These are phyloP conservation scores for Solanum chiquidenum DNA, from an alignment of 257 asterid genomes.

Conservation along the genomic window DNA sequence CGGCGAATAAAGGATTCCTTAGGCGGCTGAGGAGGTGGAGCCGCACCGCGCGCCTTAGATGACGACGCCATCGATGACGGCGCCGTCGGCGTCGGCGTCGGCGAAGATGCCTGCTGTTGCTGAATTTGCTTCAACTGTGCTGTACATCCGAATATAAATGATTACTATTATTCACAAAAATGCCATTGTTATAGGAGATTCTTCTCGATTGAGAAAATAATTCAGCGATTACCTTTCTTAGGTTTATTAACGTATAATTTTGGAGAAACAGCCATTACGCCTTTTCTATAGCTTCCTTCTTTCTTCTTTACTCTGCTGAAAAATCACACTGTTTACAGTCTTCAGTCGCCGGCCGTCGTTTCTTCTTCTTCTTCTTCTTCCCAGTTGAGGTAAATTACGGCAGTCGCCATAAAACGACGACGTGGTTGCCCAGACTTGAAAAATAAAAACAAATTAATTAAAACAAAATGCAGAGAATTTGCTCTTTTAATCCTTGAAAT, in stretches of 20 bases:
- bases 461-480: background rate
- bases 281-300: background rate
- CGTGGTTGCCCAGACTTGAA: background rate
- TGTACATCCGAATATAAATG: background rate
- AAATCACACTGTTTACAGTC: background rate
- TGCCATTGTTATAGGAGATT: background rate
- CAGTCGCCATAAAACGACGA: background rate
- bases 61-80: conserved; percentile 26
- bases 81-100: conserved; percentile 11
- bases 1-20: conserved; percentile 69
- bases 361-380: background rate
- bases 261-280: conserved; percentile 44
- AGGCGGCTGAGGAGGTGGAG: conserved; percentile 30
- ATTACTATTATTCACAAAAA: background rate
- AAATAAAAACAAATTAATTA: background rate
- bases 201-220: background rate
- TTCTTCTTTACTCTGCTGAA: background rate
- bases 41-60: conserved; percentile 21
- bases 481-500: background rate
- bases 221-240: conserved; percentile 35
- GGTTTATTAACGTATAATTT: conserved; percentile 56
- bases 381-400: background rate
- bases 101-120: conserved; percentile 12
- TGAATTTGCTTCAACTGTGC: conserved; percentile 42
- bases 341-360: background rate